Conservation (phyloP, 352 stramenopile genomes). For the Phytophthora cajani region DNA sequence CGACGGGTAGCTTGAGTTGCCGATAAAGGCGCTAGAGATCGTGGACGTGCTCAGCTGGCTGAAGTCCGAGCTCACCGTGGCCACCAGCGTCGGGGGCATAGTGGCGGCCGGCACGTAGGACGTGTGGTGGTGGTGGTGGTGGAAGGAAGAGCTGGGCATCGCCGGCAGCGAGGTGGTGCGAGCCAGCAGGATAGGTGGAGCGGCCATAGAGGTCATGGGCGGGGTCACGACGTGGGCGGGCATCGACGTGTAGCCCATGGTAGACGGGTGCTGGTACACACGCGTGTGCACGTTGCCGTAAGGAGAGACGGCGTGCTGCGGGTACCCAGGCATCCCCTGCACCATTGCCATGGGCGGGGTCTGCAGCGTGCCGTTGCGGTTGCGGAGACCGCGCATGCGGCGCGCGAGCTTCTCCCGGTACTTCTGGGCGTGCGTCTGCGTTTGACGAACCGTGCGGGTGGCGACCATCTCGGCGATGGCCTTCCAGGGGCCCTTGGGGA, state of each 20-base stretch:
- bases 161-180: conserved; percentile 28
- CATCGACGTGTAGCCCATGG: conserved; percentile 22
- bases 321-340: conserved; percentile 16
- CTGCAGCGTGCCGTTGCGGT: conserved; percentile 65
- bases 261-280: conserved; percentile 22
- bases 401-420: conserved; percentile 69
- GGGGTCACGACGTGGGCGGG: conserved; percentile 5
- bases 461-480: conserved; percentile 70
- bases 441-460: conserved; percentile 71
- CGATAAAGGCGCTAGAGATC: conserved; percentile 52
- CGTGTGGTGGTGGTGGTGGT: conserved; percentile 12
- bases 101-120: conserved; percentile 9
- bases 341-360: conserved; percentile 33
- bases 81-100: conserved; percentile 19
- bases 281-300: conserved; percentile 20
- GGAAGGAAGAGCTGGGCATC: conserved; percentile 20
- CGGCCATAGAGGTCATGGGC: conserved; percentile 18
- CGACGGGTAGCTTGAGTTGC: conserved; percentile 37
- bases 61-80: conserved; percentile 43
- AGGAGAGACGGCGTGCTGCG: conserved; percentile 5
- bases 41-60: conserved; percentile 46
- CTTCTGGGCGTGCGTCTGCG: conserved; percentile 75
- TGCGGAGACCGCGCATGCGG: conserved; percentile 66
- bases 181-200: conserved; percentile 15
- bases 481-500: conserved; percentile 72